These are phyloP conservation scores for Diaporthe amygdali DNA, from an alignment of 2,329 filamentous ascomycete species.

Conservation along the genomic window DNA sequence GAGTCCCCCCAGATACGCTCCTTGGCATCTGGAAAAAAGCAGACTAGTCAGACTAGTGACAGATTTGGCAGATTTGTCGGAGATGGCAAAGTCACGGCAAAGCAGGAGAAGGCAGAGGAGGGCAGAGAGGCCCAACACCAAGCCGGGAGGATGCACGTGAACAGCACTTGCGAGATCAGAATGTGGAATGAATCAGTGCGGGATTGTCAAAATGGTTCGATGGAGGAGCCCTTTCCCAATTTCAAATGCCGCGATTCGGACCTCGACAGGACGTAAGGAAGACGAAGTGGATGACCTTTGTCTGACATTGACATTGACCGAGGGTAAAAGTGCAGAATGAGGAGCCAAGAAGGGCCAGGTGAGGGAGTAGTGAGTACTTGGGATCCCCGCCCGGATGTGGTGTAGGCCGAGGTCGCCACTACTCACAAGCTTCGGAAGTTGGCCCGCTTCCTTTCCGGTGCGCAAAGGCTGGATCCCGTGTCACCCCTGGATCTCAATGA, in stretches of 20 bases:
- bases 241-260: slow-evolving; percentile 4
- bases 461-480: not conserved
- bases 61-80: not conserved
- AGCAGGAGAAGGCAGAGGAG: not conserved
- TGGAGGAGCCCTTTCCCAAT: not conserved
- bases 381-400: accelerated
- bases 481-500: not conserved
- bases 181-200: not conserved
- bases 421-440: not conserved
- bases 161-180: not conserved
- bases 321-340: not conserved
- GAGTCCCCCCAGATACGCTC: not conserved
- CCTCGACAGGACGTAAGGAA: not conserved
- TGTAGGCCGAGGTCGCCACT: not conserved
- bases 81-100: not conserved
- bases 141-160: not conserved
- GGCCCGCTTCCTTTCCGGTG: not conserved
- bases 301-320: slow-evolving; percentile 15
- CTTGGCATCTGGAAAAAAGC: not conserved
- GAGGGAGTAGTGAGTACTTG: not conserved
- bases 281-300: slow-evolving; percentile 3
- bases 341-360: not conserved
- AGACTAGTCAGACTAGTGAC: not conserved
- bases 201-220: slow-evolving; percentile 8
- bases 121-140: not conserved